Conservation (phyloP, 2,329 filamentous ascomycete species). For the Corinectria fuckeliana region DNA sequence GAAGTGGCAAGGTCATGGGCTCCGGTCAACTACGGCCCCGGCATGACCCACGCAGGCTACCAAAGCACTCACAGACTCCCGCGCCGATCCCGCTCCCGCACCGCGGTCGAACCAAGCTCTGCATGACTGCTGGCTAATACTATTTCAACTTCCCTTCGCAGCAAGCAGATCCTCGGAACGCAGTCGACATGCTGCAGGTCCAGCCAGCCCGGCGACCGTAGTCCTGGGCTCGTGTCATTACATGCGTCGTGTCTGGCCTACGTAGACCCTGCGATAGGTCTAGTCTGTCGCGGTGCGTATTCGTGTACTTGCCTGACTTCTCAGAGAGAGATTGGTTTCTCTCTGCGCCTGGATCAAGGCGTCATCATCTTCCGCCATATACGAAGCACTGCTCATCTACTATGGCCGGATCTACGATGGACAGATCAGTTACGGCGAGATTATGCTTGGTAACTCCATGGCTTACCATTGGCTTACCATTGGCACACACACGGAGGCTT, state of each 20-base stretch:
- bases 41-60: not conserved
- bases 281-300: slow-evolving; percentile 2
- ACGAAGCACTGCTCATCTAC: too few relatives aligned
- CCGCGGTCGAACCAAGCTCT: not conserved
- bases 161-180: not conserved
- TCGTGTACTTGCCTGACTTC: not conserved
- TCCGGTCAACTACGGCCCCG: not conserved
- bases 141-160: not conserved
- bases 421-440: not conserved
- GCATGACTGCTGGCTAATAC: not conserved
- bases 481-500: not conserved
- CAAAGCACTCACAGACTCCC: not conserved
- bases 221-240: not conserved
- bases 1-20: not conserved
- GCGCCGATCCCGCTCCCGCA: not conserved
- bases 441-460: not conserved
- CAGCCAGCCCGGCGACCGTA: not conserved
- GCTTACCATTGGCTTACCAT: not conserved
- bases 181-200: slow-evolving; percentile 1
- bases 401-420: not conserved
- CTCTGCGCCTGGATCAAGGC: not conserved
- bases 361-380: not conserved
- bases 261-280: not conserved
- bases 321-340: not conserved
- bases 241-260: not conserved